Base-by-base conservation (phyloP, 768 basidiomycete genomes). In the Nidularia pulvinata region DNA sequence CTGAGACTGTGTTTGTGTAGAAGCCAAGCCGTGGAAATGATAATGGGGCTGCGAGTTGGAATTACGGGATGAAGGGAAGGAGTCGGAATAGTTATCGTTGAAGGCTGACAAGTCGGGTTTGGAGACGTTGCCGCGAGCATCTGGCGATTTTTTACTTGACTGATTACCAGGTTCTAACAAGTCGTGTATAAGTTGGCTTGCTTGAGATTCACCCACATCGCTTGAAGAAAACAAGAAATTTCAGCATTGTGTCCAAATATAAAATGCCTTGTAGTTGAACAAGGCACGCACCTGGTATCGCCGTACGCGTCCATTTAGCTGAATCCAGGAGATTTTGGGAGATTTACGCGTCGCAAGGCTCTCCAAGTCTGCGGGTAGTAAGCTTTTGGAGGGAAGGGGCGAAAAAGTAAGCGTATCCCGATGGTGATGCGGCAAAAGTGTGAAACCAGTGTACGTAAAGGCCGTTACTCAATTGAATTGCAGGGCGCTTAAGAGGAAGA, bases 1-100 rank as follows among this genome's bases (percentile, higher is more conserved):
- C 55, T 80, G 79, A 1, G 76, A 76, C 57, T 86, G 81, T 0
- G 82, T 78, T 59, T 85, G 81, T 1, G 82, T 83, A 7, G 67
- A 57, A 2, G 76, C 82, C 16, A 88, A 71, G 2, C 83, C 86
- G 59, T 83, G 79, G 55, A 83, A 76, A 61, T 82, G 78, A 66
- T 86, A 85, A 52, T 72, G 74, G 32, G 81, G 78, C 37, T 71
- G 63, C 36, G 69, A 64, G 57, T 62, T 65, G 50, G 65, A 64
- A 54, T 60, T 57, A 35, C 69, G 65, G 48, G 76, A 64, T 56
- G 70, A 68, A 59, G 67, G 62, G 34, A 67, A 74, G 9, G 77
- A 81, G 58, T 77, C 75, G 33, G 68, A 60, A 3, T 79, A 78
- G 49, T 68, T 61, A 45, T 78, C 73, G 33, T 71, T 70, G 35